Evolutionary conservation across 2,329 filamentous ascomycete species (phyloP).

Genomic region (Colletotrichum cuscutae): DNA sequence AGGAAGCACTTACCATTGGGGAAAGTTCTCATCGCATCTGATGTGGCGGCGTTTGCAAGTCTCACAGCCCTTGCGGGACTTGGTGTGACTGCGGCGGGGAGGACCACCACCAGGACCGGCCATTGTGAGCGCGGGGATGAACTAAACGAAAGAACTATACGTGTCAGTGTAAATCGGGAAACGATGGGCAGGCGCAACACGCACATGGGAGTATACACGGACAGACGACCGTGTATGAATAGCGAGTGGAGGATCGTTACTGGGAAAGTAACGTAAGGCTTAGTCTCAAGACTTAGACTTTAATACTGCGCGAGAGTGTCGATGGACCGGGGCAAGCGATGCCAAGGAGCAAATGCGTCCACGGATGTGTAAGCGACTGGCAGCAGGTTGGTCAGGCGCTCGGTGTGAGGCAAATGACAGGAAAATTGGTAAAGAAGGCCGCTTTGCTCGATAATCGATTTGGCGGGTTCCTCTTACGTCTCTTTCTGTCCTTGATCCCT

Average conservation of each 20-base stretch:
- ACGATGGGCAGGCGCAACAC: slow-evolving; percentile 26
- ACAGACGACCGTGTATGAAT: slow-evolving; percentile 35
- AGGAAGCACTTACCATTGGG: slow-evolving; percentile 80
- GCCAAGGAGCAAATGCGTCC: not conserved
- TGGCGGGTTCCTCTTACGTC: slow-evolving; percentile 26
- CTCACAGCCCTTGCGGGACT: slow-evolving; percentile 97
- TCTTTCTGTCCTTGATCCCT: slow-evolving; percentile 34
- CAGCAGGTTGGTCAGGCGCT: slow-evolving; percentile 5
- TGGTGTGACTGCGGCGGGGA: slow-evolving; percentile 92
- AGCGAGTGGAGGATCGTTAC: slow-evolving; percentile 35
- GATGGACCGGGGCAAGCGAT: not conserved
- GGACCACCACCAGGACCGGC: slow-evolving; percentile 95
- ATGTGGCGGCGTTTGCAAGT: slow-evolving; percentile 98
- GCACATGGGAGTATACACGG: slow-evolving; percentile 44
- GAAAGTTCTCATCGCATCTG: slow-evolving; percentile 96
- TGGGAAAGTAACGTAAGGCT: not conserved
- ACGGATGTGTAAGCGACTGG: slow-evolving; percentile 30
- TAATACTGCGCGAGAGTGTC: slow-evolving; percentile 14
- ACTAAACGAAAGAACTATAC: slow-evolving; percentile 43
- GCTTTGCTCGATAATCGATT: slow-evolving; percentile 13
- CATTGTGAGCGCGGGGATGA: slow-evolving; percentile 67
- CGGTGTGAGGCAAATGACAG: not conserved
- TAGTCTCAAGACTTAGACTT: slow-evolving; percentile 15
- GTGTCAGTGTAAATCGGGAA: slow-evolving; percentile 28
- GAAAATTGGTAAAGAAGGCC: slow-evolving; percentile 20